Conservation (phyloP, 768 basidiomycete genomes). For the Tephrocybe sp. region DNA sequence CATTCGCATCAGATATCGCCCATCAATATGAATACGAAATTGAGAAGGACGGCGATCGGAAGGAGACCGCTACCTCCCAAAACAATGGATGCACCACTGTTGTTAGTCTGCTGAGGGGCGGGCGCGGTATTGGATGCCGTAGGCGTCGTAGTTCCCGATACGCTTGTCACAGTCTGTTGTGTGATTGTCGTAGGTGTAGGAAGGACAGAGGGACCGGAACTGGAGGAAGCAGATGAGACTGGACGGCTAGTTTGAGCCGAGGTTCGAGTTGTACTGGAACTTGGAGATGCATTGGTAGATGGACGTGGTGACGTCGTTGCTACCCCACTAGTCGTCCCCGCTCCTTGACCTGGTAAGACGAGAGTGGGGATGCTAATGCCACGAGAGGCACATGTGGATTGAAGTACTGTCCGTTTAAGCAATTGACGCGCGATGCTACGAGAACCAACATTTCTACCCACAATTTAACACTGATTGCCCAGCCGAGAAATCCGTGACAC, state of each 20-base stretch:
- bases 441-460: conserved; percentile 7
- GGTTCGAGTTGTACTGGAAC: background rate
- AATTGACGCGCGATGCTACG: too few species aligned
- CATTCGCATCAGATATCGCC: background rate
- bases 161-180: conserved; percentile 2
- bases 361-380: background rate
- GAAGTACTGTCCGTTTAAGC: background rate
- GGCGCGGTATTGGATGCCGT: background rate
- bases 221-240: background rate
- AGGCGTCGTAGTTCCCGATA: background rate
- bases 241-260: background rate
- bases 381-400: background rate
- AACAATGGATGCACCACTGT: background rate
- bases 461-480: conserved; percentile 26
- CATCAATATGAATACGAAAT: background rate
- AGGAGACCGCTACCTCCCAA: background rate
- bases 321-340: background rate
- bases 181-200: background rate
- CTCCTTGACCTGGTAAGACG: background rate
- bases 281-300: background rate
- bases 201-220: background rate
- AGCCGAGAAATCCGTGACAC: conserved; percentile 26
- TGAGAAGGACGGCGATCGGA: background rate
- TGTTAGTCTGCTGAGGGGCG: background rate
- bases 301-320: too few species aligned